These are phyloP conservation scores for Neopestalotiopsis rosae DNA, from an alignment of 2,329 filamentous ascomycete species.

Conservation along the genomic window DNA sequence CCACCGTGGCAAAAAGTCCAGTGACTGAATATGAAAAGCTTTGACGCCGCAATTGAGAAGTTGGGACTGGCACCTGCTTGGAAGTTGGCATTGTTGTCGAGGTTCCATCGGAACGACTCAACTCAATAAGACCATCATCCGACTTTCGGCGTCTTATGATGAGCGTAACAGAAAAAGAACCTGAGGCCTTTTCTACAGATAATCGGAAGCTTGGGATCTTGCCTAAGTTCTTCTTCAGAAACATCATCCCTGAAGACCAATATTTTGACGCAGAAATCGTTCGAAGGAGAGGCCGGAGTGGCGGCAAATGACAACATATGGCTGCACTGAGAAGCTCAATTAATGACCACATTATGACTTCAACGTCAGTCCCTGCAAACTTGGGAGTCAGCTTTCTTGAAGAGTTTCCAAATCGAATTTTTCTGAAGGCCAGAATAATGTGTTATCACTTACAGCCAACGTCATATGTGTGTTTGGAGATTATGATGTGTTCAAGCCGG, in stretches of 20 bases:
- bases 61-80: neutral
- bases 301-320: neutral
- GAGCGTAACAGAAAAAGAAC: neutral
- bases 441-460: neutral
- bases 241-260: neutral
- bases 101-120: neutral
- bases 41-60: neutral
- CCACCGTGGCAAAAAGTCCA: neutral
- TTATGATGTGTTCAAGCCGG: neutral
- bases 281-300: neutral
- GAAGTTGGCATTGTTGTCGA: neutral
- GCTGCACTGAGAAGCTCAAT: conserved; percentile 9
- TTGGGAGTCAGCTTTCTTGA: neutral
- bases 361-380: neutral
- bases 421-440: too few relatives aligned
- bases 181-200: neutral
- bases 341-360: conserved; percentile 9
- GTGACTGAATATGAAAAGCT: neutral
- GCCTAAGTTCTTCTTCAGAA: neutral
- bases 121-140: neutral
- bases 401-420: too few relatives aligned
- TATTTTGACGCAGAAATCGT: neutral
- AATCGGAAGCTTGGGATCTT: neutral
- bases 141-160: neutral
- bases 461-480: neutral